phyloP scores from a whole-genome alignment of 768 basidiomycete species.

The Pulveroboletus frians region DNA sequence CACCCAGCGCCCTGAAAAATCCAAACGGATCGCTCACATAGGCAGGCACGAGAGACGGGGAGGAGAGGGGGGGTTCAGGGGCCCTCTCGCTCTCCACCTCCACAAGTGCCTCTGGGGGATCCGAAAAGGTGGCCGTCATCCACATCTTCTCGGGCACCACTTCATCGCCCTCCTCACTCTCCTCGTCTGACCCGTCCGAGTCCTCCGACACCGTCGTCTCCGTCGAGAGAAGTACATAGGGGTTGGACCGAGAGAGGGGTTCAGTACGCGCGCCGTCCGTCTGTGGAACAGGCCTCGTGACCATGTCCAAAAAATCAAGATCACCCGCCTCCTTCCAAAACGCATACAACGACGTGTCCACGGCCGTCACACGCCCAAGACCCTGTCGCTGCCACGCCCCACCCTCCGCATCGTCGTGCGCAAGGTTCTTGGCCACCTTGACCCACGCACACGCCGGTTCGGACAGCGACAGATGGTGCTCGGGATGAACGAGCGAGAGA shows the following conservation, averaged over 20 bases:
- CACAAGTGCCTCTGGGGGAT: neutral
- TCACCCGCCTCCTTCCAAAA: slow-evolving; percentile 50
- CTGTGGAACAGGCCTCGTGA: neutral
- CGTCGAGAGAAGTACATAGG: slow-evolving; percentile 10
- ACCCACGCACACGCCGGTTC: slow-evolving; percentile 48
- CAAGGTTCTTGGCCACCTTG: slow-evolving; percentile 14
- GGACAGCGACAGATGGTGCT: slow-evolving; percentile 40
- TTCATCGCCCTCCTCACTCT: slow-evolving; percentile 6
- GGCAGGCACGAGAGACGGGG: neutral
- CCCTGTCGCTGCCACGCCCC: slow-evolving; percentile 35
- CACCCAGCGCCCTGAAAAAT: slow-evolving; percentile 39
- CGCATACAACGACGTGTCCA: slow-evolving; percentile 37
- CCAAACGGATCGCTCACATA: slow-evolving; percentile 24
- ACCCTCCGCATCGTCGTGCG: slow-evolving; percentile 14
- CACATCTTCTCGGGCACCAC: slow-evolving; percentile 27
- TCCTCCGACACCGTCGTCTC: slow-evolving; percentile 9
- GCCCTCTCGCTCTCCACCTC: neutral
- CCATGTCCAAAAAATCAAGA: slow-evolving; percentile 39
- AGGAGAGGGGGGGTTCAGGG: neutral
- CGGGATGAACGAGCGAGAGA: slow-evolving; percentile 43
- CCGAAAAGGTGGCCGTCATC: slow-evolving; percentile 14
- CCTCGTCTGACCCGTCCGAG: slow-evolving; percentile 2
- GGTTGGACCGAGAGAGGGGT: slow-evolving; percentile 12
- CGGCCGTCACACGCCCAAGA: slow-evolving; percentile 16
- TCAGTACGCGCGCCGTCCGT: neutral